Percentiles rank a stretch among this genome's conserved stretches.
These are phyloP conservation scores for Oidiodendron maius DNA, from an alignment of 495 filamentous ascomycete genomes.

Conservation along the genomic window DNA sequence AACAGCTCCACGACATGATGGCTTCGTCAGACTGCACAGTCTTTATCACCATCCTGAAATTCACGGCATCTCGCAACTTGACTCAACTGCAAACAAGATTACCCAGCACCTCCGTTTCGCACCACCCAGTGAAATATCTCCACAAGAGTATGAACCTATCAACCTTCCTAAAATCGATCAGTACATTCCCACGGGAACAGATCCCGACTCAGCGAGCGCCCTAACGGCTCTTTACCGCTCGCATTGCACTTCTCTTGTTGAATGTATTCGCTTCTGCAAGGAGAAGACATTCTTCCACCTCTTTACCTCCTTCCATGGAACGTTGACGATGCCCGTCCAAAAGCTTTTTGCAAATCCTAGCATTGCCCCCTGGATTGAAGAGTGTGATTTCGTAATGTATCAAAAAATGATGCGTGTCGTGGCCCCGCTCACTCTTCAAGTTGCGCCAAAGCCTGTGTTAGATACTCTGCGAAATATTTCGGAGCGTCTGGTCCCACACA, in stretches of 20 bases:
- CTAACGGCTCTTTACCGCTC: constrained; percentile 83
- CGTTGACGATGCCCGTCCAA: constrained; percentile 93
- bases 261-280: constrained; percentile 91
- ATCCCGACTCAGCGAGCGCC: constrained; percentile 75
- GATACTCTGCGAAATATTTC: constrained; percentile 82
- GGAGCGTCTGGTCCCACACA: constrained; percentile 67
- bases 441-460: constrained; percentile 76
- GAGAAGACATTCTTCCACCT: constrained; percentile 91
- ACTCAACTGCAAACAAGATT: constrained; percentile 47
- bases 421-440: constrained; percentile 76
- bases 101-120: constrained; percentile 63
- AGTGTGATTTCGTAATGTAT: constrained; percentile 93
- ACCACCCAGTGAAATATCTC: constrained; percentile 39
- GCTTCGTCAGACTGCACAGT: constrained; percentile 31
- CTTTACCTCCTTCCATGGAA: constrained; percentile 94
- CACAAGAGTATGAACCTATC: constrained; percentile 59
- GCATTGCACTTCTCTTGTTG: constrained; percentile 89
- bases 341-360: constrained; percentile 79
- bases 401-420: constrained; percentile 92
- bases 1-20: constrained; percentile 6
- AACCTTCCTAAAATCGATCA: constrained; percentile 70
- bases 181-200: constrained; percentile 70
- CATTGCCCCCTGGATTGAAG: constrained; percentile 86
- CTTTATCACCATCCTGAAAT: constrained; percentile 47
- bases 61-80: constrained; percentile 34